Base-by-base conservation (phyloP, 1,284 basidiomycete species). In the Phlebopus sp. region DNA sequence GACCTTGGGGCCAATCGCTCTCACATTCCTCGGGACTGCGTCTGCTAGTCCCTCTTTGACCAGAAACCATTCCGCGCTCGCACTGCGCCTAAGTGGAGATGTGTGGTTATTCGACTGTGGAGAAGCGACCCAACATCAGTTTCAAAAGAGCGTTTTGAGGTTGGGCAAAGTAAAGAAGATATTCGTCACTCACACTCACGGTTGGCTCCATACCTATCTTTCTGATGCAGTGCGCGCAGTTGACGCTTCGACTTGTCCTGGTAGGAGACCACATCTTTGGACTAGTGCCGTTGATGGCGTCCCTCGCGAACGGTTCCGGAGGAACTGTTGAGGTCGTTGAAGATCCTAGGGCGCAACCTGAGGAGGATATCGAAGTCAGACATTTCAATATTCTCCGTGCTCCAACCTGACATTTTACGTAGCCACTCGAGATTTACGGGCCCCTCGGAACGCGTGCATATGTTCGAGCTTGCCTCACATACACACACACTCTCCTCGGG, bases 181-280 rank as follows among this genome's bases (percentile, higher is more conserved):
- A 29, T 96, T 96, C 67, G 83, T 97, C 52, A 96, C 93, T 0
- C 93, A 97, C 69, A 87, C 90, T 19, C 94, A 97, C 69, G 89
- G 91, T 90, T 54, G 40, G 54, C 45, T 14, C 21, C 37, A 3
- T 38, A 14, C 36, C 43, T 40, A 18, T 18, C 6, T 46, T 15
- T 27, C 4, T 14, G 11, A 9, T 8, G 19, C 19, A 21, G 15
- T 21, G 17, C 21, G 15, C 25, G 23, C 23, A 8, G 29, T n/a
- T 54, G 40, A 54, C 15, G 9, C 27, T 8, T 23, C 4, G 13
- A 19, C 19, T 18, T 27, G 18, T 29, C 25, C 40, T 31, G 54
- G 27, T 55, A 92, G 91, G 89, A 4, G 90, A 94, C 69, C 92
- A 96, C 66, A 84, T 90, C 19, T 86, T 92, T 59, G 92, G 92